A percentile compares a stretch with the other conserved stretches of the same genome.
phyloP scores from a whole-genome alignment of 768 basidiomycete genomes.

The Amylocystis lapponica region DNA sequence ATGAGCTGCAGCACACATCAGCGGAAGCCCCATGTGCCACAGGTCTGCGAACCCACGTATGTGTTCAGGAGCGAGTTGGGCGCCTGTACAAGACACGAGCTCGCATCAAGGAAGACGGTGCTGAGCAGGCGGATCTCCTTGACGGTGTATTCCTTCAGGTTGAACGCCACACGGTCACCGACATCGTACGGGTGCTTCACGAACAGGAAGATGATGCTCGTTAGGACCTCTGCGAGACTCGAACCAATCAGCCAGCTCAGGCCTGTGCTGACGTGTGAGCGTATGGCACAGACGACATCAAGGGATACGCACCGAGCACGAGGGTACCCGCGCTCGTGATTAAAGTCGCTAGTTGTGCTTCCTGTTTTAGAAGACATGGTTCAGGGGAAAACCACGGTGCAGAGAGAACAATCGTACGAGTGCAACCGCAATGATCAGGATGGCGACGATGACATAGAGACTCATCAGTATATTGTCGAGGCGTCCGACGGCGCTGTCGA shows the following conservation, averaged over 20 bases:
- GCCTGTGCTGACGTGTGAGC: conserved; percentile 31
- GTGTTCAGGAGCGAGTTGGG: conserved; percentile 59
- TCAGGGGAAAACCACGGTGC: not conserved
- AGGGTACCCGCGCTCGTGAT: conserved; percentile 72
- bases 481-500: conserved; percentile 84
- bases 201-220: conserved; percentile 88
- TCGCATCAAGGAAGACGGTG: conserved; percentile 61
- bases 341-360: conserved; percentile 66
- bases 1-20: conserved; percentile 43
- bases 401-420: conserved; percentile 42
- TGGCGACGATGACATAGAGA: conserved; percentile 63
- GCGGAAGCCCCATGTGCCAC: not conserved
- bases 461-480: conserved; percentile 86
- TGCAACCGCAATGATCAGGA: conserved; percentile 80
- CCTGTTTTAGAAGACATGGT: conserved; percentile 33
- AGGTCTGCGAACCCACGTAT: conserved; percentile 34
- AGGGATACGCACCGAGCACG: conserved; percentile 34
- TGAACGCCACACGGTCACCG: conserved; percentile 60
- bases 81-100: conserved; percentile 60
- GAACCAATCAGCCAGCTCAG: conserved; percentile 85
- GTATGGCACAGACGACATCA: conserved; percentile 2
- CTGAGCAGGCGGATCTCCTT: conserved; percentile 84
- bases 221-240: conserved; percentile 74
- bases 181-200: conserved; percentile 84
- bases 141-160: conserved; percentile 61